Percentiles rank a stretch among this genome's conserved stretches.
phyloP scores from a whole-genome alignment of 148 eudicot species.

The Fagopyrum homotropicum region DNA sequence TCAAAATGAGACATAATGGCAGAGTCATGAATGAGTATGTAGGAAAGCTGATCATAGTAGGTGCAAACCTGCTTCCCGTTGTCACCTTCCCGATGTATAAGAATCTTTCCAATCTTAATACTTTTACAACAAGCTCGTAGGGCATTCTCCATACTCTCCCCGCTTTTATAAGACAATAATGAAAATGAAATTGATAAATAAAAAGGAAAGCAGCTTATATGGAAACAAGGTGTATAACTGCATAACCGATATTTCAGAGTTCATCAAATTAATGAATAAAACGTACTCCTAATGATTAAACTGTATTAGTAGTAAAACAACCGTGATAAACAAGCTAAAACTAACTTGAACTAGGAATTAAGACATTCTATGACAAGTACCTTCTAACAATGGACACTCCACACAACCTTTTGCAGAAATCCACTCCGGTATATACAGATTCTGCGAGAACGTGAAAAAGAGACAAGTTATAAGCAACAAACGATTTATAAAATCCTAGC shows the following conservation, averaged over 20 bases:
- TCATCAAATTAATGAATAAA: neutral
- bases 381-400: conserved; percentile 94
- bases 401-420: conserved; percentile 88
- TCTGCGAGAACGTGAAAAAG: conserved; percentile 33
- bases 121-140: conserved; percentile 97
- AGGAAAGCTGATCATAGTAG: neutral
- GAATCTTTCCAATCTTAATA: conserved; percentile 90
- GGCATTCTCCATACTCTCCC: conserved; percentile 27
- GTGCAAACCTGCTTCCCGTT: conserved; percentile 79
- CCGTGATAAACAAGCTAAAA: neutral
- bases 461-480: neutral
- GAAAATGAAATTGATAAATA: neutral
- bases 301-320: neutral
- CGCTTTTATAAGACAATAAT: conserved; percentile 23
- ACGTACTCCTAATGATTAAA: neutral
- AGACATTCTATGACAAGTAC: conserved; percentile 22
- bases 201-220: neutral
- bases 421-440: conserved; percentile 93
- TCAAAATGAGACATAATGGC: neutral
- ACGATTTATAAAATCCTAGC: neutral
- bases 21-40: neutral
- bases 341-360: neutral
- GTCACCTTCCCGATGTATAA: conserved; percentile 91
- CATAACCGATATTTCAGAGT: neutral
- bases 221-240: neutral